Base-by-base conservation (phyloP, 352 stramenopile genomes). In the Halophytophthora polymorphica region DNA sequence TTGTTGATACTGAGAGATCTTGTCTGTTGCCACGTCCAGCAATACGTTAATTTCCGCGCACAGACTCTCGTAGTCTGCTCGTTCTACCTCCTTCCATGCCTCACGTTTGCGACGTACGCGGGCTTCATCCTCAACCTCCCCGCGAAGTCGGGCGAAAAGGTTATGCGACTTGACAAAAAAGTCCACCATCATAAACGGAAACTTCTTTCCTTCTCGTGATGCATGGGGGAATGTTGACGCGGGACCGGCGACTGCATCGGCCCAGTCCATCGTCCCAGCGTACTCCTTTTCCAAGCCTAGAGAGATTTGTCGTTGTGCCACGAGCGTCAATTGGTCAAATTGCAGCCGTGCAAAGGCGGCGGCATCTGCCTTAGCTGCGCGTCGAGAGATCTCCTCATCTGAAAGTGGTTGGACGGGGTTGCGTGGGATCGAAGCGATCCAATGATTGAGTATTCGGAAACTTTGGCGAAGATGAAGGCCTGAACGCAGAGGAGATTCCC, bases 241-340 rank as follows among this genome's bases (percentile, higher is more conserved):
- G n/a, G 18, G 13, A 23, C 39, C 28, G 1, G 35, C 41, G 6
- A 40, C 29, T 7, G 60, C 52, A 59, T 61, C 52, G 34, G 45
- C 40, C 69, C 69, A 83, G 48, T 74, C 53, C 6, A 77, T 45
- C 1, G 64, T 74, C 2, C 64, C 66, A 18, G 64, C 28, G 12
- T 41, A 56, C 12, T 65, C 19, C 19, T 77, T 83, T 18, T 66
- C 69, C 1, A 61, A 46, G 8, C 31, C 62, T 43, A 78, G 64
- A 5, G 66, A 57, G n/a, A 73, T 34, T 6, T 19, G 23, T 12
- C 39, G 6, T 13, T 72, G 39, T 1, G 59, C 22, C 12, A 87
- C 28, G 15, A 90, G 55, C 14, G 61, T 58, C 3, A 90, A 38
- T 40, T 88, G 80, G 39, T 90, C 80, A 45, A 84, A 78, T 11